phyloP scores from a whole-genome alignment of 2,329 filamentous ascomycete species.

The Monilinia aucupariae region DNA sequence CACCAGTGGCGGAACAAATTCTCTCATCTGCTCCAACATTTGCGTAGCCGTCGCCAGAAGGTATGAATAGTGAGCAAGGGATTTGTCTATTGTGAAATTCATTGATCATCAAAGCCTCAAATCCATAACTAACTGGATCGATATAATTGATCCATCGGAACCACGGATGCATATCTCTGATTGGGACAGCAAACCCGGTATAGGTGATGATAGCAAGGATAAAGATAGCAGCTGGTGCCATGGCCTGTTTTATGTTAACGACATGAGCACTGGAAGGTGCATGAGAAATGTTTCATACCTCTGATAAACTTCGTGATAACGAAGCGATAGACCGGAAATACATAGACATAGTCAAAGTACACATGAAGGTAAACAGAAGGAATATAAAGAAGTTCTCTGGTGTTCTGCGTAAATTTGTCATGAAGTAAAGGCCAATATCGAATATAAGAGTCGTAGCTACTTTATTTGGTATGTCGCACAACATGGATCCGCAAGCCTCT shows the following conservation, averaged over 20 bases:
- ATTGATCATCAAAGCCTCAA: conserved; percentile 71
- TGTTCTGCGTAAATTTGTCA: conserved; percentile 72
- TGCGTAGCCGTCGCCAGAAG: conserved; percentile 24
- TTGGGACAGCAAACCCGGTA: conserved; percentile 49
- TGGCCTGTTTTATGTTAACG: conserved; percentile 20
- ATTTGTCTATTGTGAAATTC: conserved; percentile 53
- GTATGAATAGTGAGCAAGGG: conserved; percentile 28
- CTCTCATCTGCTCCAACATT: conserved; percentile 20
- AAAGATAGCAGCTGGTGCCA: conserved; percentile 45
- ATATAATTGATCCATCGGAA: conserved; percentile 60
- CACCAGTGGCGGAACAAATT: conserved; percentile 55
- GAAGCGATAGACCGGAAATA: conserved; percentile 79
- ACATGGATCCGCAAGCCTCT: conserved; percentile 52
- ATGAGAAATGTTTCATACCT: conserved; percentile 31
- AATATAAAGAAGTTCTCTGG: conserved; percentile 81
- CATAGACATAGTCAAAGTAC: conserved; percentile 77
- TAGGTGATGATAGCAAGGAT: conserved; percentile 51
- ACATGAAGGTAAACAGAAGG: conserved; percentile 67
- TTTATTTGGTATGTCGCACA: conserved; percentile 81
- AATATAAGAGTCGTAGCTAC: conserved; percentile 68
- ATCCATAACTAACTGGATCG: conserved; percentile 63
- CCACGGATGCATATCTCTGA: conserved; percentile 50
- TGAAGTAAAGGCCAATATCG: conserved; percentile 79
- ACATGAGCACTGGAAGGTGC: background rate
- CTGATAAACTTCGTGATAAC: conserved; percentile 66